These are phyloP conservation scores for Eucalyptus tenuipes DNA, from an alignment of 345 rosid species.

Conservation along the genomic window DNA sequence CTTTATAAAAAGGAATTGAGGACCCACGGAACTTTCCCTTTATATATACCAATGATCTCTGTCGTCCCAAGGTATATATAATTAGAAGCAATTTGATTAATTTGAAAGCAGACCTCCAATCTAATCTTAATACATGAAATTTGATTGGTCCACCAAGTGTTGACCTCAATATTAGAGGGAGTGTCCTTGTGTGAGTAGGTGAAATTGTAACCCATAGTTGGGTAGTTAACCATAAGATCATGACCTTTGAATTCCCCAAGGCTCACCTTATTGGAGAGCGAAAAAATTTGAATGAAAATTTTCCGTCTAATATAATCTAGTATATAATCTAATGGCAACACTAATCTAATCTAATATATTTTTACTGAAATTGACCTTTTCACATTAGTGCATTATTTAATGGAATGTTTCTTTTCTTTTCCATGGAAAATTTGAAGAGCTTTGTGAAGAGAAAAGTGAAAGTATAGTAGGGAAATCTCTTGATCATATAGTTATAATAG, in stretches of 20 bases:
- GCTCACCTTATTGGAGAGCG: neutral
- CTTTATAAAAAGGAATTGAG: neutral
- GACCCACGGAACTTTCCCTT: neutral
- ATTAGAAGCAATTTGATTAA: neutral
- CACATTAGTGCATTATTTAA: neutral
- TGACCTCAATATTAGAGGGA: neutral
- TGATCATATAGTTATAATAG: neutral
- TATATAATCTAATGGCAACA: neutral
- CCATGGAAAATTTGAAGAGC: neutral
- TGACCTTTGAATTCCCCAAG: neutral
- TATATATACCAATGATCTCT: neutral
- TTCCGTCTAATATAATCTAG: neutral
- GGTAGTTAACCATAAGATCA: neutral
- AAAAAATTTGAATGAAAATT: neutral
- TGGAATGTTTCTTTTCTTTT: neutral
- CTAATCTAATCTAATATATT: neutral
- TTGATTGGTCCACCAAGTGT: neutral
- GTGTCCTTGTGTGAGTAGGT: neutral
- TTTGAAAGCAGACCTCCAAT: neutral
- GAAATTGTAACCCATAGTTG: too few species aligned
- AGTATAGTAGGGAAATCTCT: neutral
- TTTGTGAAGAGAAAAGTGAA: neutral
- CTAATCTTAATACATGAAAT: neutral
- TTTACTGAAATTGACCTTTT: neutral
- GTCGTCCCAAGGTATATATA: neutral